These are phyloP conservation scores for Roridomyces roridus DNA, from an alignment of 768 basidiomycete genomes.

Conservation along the genomic window DNA sequence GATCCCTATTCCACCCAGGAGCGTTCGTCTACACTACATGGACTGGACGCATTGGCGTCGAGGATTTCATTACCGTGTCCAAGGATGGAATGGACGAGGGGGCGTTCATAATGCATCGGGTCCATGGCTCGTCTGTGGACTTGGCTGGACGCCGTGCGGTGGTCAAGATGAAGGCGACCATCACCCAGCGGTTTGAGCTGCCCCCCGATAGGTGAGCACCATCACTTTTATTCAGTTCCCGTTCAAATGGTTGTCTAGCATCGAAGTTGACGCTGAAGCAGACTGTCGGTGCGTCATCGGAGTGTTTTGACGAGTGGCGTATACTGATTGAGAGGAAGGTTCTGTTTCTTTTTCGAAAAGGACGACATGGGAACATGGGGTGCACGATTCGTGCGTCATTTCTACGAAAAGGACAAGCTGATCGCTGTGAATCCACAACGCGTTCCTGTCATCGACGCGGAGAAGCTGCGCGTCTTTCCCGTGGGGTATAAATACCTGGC, in stretches of 20 bases:
- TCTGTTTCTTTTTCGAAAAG: constrained; percentile 31
- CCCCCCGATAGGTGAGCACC: constrained; percentile 21
- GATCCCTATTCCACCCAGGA: constrained; percentile 28
- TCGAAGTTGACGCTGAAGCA: constrained; percentile 26
- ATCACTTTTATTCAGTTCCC: background rate
- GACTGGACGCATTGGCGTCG: constrained; percentile 27
- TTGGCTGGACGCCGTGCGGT: constrained; percentile 36
- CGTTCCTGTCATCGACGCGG: constrained; percentile 26
- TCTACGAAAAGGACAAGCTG: constrained; percentile 33
- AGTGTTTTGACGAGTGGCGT: no score
- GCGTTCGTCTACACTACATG: constrained; percentile 31
- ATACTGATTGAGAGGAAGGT: no score
- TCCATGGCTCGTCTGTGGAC: constrained; percentile 31
- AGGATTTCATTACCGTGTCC: constrained; percentile 27
- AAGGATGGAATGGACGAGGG: constrained; percentile 29
- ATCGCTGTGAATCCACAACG: constrained; percentile 27
- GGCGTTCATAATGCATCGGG: constrained; percentile 29
- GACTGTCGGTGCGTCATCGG: constrained; percentile 25
- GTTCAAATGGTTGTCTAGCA: constrained; percentile 2
- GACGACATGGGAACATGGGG: constrained; percentile 20
- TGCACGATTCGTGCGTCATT: constrained; percentile 29
- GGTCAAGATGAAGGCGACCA: constrained; percentile 40
- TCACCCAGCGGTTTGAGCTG: constrained; percentile 27
- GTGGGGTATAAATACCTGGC: constrained; percentile 27
- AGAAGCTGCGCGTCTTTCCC: constrained; percentile 22